Percentiles rank a stretch among this genome's conserved stretches.
Conservation (phyloP, 2,329 filamentous ascomycete genomes). For the Trichoderma endophyticum region DNA sequence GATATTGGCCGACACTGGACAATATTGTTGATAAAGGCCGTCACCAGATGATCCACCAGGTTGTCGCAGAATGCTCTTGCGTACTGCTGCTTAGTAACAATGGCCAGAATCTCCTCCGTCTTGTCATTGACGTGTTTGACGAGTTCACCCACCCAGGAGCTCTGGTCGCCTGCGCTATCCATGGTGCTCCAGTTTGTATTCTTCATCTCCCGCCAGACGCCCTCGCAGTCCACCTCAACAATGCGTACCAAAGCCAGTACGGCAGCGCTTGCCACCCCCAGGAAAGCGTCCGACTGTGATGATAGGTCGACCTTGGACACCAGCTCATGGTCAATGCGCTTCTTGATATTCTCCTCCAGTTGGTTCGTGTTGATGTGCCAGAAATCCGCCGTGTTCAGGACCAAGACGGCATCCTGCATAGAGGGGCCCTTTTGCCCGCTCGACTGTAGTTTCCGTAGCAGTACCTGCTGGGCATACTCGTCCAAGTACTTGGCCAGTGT, state of each 20-base stretch:
- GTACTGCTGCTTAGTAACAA: constrained; percentile 88
- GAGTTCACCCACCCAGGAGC: constrained; percentile 83
- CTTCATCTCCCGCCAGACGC: constrained; percentile 93
- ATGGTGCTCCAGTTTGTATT: constrained; percentile 94
- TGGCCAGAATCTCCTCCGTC: constrained; percentile 68
- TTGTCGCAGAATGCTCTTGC: constrained; percentile 93
- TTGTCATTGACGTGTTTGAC: constrained; percentile 68
- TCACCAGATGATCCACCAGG: constrained; percentile 82
- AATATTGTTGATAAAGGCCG: constrained; percentile 75
- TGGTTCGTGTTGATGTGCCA: constrained; percentile 93
- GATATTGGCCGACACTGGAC: constrained; percentile 88
- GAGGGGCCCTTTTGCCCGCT: constrained; percentile 52
- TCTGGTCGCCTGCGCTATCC: constrained; percentile 90
- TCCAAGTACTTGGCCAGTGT: constrained; percentile 92
- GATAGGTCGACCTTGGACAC: constrained; percentile 78
- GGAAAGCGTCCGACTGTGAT: constrained; percentile 89
- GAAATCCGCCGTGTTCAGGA: constrained; percentile 96
- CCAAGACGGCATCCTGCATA: constrained; percentile 75
- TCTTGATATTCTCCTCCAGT: constrained; percentile 90
- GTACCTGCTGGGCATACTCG: constrained; percentile 89
- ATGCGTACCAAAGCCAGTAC: constrained; percentile 80
- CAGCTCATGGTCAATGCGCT: constrained; percentile 78
- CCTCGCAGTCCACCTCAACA: constrained; percentile 78
- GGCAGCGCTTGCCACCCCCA: constrained; percentile 87
- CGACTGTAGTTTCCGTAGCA: constrained; percentile 66